A percentile compares a stretch with the other conserved stretches of the same genome.
Evolutionary conservation across 139 green algal species (phyloP).

Genomic region (Micractinium conductrix): DNA sequence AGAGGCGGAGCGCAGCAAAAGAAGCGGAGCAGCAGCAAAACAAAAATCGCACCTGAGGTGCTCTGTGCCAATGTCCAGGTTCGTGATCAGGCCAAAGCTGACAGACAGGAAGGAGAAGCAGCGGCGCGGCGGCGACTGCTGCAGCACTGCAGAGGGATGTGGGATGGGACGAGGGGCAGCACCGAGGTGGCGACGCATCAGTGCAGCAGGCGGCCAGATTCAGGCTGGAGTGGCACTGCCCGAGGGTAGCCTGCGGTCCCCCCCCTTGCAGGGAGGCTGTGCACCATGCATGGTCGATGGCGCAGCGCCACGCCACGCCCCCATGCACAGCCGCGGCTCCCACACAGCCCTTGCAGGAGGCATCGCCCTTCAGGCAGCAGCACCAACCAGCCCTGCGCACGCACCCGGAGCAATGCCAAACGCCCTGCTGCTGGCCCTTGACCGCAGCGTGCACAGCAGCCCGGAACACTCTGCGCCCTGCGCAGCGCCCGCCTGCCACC

Average conservation of each 20-base stretch:
- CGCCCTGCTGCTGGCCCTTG: too few relatives aligned
- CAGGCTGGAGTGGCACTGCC: not conserved
- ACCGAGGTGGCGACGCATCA: not conserved
- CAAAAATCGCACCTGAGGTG: conserved; percentile 65
- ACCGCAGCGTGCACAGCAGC: too few relatives aligned
- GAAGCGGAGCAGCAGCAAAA: not conserved
- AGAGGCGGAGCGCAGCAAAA: not conserved
- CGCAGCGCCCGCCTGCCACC: not conserved
- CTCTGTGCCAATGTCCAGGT: conserved; percentile 84
- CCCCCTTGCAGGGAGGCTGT: not conserved
- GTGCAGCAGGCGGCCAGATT: not conserved
- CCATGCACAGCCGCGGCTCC: not conserved
- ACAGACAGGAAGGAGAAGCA: conserved; percentile 72
- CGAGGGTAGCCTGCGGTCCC: not conserved
- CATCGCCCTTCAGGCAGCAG: not conserved
- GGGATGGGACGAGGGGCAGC: not conserved
- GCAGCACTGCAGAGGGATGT: conserved; percentile 45
- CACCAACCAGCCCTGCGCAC: too few relatives aligned
- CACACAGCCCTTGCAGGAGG: not conserved
- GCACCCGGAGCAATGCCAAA: too few relatives aligned
- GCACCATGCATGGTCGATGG: not conserved
- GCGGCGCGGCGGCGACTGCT: conserved; percentile 60
- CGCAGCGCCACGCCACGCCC: not conserved
- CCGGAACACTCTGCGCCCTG: too few relatives aligned
- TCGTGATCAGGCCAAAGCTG: conserved; percentile 76